Evolutionary conservation across 1,284 basidiomycete genomes (phyloP).

Genomic region (Papiliotrema nemorosa): DNA sequence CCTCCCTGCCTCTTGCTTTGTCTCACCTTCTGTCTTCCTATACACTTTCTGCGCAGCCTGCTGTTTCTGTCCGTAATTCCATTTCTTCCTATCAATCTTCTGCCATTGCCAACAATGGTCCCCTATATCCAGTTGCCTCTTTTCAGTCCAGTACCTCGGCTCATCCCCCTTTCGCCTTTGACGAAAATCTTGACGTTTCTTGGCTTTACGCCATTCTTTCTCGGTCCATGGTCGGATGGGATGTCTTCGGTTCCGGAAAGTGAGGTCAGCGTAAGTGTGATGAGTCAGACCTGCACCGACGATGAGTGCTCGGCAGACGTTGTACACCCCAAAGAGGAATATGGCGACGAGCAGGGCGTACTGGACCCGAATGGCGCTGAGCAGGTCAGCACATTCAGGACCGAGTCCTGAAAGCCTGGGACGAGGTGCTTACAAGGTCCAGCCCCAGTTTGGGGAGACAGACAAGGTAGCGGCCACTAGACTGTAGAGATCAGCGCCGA

Average conservation of each 20-base stretch:
- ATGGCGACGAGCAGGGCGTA: constrained; percentile 24
- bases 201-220: background rate
- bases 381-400: background rate
- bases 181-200: background rate
- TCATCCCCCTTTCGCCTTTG: background rate
- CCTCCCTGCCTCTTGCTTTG: constrained; percentile 1
- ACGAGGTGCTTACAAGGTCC: constrained; percentile 10
- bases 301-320: constrained; percentile 20
- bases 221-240: constrained; percentile 19
- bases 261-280: background rate
- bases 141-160: constrained; percentile 13
- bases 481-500: constrained; percentile 8
- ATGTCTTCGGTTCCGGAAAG: constrained; percentile 19
- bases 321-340: constrained; percentile 28
- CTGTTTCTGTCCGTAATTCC: background rate
- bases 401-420: background rate
- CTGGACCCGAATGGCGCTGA: constrained; percentile 15
- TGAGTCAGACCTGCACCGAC: constrained; percentile 6
- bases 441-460: constrained; percentile 28
- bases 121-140: constrained; percentile 14
- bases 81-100: constrained; percentile 13
- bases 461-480: constrained; percentile 19
- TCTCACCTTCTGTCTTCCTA: constrained; percentile 2
- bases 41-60: background rate
- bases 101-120: constrained; percentile 18